Evolutionary conservation across 1,139 yeast species (phyloP).

Genomic region (Diutina mesorugosa): DNA sequence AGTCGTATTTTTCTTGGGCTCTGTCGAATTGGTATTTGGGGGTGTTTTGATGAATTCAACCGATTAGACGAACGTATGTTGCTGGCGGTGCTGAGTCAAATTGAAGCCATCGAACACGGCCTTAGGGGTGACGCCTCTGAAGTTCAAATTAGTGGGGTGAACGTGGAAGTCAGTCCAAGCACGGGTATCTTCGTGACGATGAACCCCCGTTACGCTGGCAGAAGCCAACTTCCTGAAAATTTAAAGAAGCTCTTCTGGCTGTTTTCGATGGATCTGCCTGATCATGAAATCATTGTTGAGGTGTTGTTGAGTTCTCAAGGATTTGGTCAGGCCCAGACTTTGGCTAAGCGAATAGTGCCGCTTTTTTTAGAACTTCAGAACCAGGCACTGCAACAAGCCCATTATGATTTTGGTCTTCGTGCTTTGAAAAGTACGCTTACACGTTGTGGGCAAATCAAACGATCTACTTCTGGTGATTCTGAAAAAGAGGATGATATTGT

Average conservation of each 20-base stretch:
- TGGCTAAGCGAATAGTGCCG: conserved; percentile 42
- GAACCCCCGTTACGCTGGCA: conserved; percentile 85
- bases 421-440: conserved; percentile 57
- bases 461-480: conserved; percentile 28
- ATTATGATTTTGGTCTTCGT: conserved; percentile 86
- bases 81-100: conserved; percentile 78
- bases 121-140: conserved; percentile 12
- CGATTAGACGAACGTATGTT: conserved; percentile 59
- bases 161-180: conserved; percentile 28
- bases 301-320: conserved; percentile 68
- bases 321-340: conserved; percentile 31
- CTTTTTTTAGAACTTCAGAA: conserved; percentile 34
- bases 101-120: conserved; percentile 58
- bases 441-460: conserved; percentile 41
- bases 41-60: conserved; percentile 93
- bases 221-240: conserved; percentile 78
- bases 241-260: conserved; percentile 67
- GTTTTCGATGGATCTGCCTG: conserved; percentile 67
- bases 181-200: conserved; percentile 81
- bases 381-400: conserved; percentile 41
- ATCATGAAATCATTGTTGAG: conserved; percentile 54
- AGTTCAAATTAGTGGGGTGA: conserved; percentile 39
- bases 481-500: conserved; percentile 15
- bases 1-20: conserved; percentile 70
- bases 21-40: conserved; percentile 89